These are phyloP conservation scores for Cyamopsis tetragonoloba DNA, from an alignment of 306 rosid species.

Conservation along the genomic window DNA sequence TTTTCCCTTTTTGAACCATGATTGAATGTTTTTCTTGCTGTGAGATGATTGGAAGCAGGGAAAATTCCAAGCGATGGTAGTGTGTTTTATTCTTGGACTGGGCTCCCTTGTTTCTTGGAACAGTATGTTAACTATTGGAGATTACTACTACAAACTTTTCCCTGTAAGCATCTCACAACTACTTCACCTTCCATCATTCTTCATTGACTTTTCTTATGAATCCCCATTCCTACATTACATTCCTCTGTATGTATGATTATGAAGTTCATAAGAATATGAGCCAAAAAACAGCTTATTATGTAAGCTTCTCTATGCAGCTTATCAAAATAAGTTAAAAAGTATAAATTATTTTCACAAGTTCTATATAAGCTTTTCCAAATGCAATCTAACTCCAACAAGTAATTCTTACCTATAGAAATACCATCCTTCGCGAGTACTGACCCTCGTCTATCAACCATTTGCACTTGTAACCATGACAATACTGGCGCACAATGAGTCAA, in stretches of 20 bases:
- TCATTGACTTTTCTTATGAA: no score
- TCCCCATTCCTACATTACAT: no score
- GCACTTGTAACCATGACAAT: constrained; percentile 39
- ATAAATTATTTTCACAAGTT: no score
- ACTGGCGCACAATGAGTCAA: constrained; percentile 61
- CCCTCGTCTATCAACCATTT: constrained; percentile 67
- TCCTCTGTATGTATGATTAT: no score
- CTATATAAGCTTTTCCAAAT: no score
- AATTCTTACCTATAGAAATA: constrained; percentile 2
- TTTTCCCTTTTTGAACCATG: background rate
- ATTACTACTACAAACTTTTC: constrained; percentile 67
- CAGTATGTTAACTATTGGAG: constrained; percentile 62
- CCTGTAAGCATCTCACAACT: constrained; percentile 41
- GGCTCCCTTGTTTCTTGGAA: constrained; percentile 66
- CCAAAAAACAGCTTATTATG: no score
- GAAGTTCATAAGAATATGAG: no score
- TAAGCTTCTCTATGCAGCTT: no score
- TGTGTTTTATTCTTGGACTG: constrained; percentile 71
- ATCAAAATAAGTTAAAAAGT: no score
- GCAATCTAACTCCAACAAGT: no score
- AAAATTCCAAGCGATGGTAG: constrained; percentile 35
- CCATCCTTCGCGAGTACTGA: constrained; percentile 70
- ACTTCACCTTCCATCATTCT: background rate
- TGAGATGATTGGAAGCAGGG: constrained; percentile 36
- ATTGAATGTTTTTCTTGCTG: background rate